Base-by-base conservation (phyloP, 768 basidiomycete species). In the Inosperma sp. region DNA sequence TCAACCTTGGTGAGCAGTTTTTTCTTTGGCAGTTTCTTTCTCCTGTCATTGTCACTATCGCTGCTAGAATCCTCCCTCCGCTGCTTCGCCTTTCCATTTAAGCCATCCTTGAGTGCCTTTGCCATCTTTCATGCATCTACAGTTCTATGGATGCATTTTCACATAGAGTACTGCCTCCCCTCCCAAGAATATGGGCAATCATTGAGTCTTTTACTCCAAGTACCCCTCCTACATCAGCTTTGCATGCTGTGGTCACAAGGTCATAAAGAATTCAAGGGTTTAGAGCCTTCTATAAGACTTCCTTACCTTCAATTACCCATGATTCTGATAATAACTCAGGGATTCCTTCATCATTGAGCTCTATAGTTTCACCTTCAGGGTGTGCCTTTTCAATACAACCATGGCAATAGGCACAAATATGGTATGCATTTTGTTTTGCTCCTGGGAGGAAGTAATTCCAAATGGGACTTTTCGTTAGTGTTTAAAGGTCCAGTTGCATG, bases 111-210 rank as follows among this genome's bases (percentile, higher is more conserved):
- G n/a, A n/a, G n/a, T n/a, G n/a, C n/a, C n/a, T n/a, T n/a, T 10
- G 56, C 62, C 6, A 26, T 29, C 9, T 57, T 57, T 9, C 22
- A 30, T 16, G 58, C 61, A 7, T 37, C 23, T 12, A 9, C 22
- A 7, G n/a, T n/a, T n/a, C n/a, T n/a, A n/a, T n/a, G n/a, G 60
- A 61, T 39, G 58, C 55, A 47, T 62, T 50, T 14, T 37, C 59
- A 42, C 64, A 65, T 36, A 53, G 46, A 12, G 48, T 58, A 14
- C 21, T 42, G 6, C 53, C 43, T n/a, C 44, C 17, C 30, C 54
- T 56, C 1, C 60, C 62, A 2, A 63, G 45, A 8, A 65, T 48
- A 36, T 65, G 65, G 7, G 56, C 59, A 31, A 63, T 55, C 65
- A 66, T 66, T 0, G 61, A 48, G 2, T 51, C 42, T 47, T 62